Percentiles rank a stretch among this genome's conserved stretches.
Evolutionary conservation across 139 green algal species (phyloP).

Genomic region (Microglena sp.): DNA sequence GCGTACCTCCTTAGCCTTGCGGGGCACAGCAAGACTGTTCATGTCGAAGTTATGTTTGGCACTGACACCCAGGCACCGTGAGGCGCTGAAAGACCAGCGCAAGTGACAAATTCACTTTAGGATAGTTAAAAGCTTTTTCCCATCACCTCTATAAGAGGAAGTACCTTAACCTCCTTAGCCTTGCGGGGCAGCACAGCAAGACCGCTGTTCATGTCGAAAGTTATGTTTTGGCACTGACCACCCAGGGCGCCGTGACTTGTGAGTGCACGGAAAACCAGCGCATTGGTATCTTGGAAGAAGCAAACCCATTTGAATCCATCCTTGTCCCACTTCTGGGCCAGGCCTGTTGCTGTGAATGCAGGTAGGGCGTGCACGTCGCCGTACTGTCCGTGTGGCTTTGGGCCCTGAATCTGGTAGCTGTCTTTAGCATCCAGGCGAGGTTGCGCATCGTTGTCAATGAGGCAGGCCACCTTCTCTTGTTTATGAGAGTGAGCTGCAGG

Average conservation of each 20-base stretch:
- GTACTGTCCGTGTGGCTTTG: conserved; percentile 96
- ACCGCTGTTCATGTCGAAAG: too few relatives aligned
- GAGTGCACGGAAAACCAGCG: conserved; percentile 83
- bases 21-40: conserved; percentile 87
- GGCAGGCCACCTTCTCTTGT: conserved; percentile 97
- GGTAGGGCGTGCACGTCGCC: conserved; percentile 93
- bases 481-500: conserved; percentile 91
- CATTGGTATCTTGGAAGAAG: conserved; percentile 87
- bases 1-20: conserved; percentile 63
- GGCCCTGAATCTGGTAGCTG: too few relatives aligned
- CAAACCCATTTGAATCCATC: conserved; percentile 83
- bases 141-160: too few relatives aligned
- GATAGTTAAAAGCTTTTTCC: too few relatives aligned
- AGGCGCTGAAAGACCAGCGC: too few relatives aligned
- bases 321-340: conserved; percentile 55
- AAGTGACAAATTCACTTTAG: too few relatives aligned
- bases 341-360: conserved; percentile 48
- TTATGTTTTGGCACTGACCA: too few relatives aligned
- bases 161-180: too few relatives aligned
- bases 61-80: conserved; percentile 75
- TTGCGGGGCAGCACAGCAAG: too few relatives aligned
- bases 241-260: too few relatives aligned
- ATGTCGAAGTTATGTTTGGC: conserved; percentile 69
- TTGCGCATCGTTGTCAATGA: conserved; percentile 79
- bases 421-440: too few relatives aligned